A percentile compares a stretch with the other conserved stretches of the same genome.
phyloP scores from a whole-genome alignment of 495 filamentous ascomycete species.

The Lasiosphaeria ovina region DNA sequence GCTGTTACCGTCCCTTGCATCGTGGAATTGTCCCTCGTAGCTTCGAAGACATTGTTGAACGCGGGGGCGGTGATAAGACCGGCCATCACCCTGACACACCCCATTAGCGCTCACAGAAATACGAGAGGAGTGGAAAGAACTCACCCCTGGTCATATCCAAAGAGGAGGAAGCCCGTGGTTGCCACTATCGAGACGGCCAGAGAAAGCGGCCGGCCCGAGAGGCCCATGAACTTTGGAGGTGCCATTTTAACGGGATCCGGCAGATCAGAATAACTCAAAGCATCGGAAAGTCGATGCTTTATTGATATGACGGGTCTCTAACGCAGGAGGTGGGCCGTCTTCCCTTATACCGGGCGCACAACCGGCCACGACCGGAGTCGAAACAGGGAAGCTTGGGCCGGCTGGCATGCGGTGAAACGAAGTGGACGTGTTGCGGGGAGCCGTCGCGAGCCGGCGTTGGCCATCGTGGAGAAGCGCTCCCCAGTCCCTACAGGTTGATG shows the following conservation, averaged over 20 bases:
- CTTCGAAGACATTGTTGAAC: conserved; percentile 70
- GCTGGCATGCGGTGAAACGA: not conserved
- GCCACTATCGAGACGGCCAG: conserved; percentile 63
- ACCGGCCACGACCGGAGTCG: not conserved
- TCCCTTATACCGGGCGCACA: not conserved
- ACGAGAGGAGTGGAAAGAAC: not conserved
- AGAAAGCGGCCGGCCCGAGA: conserved; percentile 62
- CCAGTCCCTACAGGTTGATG: no score
- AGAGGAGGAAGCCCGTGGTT: conserved; percentile 71
- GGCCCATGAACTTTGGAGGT: conserved; percentile 55
- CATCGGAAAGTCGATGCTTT: not conserved
- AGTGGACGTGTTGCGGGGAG: no score
- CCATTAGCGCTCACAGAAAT: not conserved
- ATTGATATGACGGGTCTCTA: not conserved
- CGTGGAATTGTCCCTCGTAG: conserved; percentile 60
- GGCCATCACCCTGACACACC: conserved; percentile 55
- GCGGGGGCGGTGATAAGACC: conserved; percentile 73
- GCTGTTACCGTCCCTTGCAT: conserved; percentile 82
- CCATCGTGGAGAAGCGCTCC: not conserved
- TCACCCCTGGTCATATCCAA: conserved; percentile 65
- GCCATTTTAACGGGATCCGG: conserved; percentile 29
- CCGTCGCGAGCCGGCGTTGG: not conserved
- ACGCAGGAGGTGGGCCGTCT: not conserved
- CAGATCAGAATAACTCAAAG: not conserved
- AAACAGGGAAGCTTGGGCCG: not conserved